Evolutionary conservation across 257 asterid species (phyloP).

Genomic region (Haberlea rhodopensis): DNA sequence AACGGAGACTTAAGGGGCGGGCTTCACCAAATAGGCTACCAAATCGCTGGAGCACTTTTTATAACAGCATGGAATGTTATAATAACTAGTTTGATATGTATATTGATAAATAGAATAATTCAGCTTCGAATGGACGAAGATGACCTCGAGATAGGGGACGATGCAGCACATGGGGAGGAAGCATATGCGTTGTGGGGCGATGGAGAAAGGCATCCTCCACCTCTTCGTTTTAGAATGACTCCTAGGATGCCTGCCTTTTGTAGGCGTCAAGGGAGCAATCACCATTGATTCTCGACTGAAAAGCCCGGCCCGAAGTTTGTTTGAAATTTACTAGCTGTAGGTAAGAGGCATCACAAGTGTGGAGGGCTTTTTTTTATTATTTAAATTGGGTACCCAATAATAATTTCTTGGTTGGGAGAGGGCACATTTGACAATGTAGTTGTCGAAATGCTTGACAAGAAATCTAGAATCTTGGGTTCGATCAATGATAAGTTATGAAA

Average conservation of each 20-base stretch:
- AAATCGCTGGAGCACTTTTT: slow-evolving; percentile 45
- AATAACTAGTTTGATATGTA: slow-evolving; percentile 50
- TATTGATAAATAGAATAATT: slow-evolving; percentile 35
- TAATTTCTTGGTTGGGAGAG: too few relatives aligned
- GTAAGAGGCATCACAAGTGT: too few relatives aligned
- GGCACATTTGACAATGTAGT: too few relatives aligned
- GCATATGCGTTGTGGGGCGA: slow-evolving; percentile 64
- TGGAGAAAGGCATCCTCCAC: slow-evolving; percentile 46
- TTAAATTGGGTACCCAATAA: too few relatives aligned
- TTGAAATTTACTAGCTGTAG: too few relatives aligned
- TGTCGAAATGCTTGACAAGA: too few relatives aligned
- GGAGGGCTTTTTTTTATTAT: too few relatives aligned
- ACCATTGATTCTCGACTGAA: too few relatives aligned
- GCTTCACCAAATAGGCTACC: slow-evolving; percentile 46
- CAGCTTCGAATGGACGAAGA: slow-evolving; percentile 53
- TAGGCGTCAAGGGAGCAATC: slow-evolving; percentile 23
- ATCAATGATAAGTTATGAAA: too few relatives aligned
- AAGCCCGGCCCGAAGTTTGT: too few relatives aligned
- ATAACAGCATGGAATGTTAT: slow-evolving; percentile 48
- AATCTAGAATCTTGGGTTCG: too few relatives aligned
- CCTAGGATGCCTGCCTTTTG: slow-evolving; percentile 56
- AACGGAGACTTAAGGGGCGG: slow-evolving; percentile 29
- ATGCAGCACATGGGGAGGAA: slow-evolving; percentile 58
- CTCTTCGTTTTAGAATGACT: slow-evolving; percentile 50
- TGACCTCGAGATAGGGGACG: slow-evolving; percentile 56